Base-by-base conservation (phyloP, 2,329 filamentous ascomycete species). In the Lasiodiplodia citricola region DNA sequence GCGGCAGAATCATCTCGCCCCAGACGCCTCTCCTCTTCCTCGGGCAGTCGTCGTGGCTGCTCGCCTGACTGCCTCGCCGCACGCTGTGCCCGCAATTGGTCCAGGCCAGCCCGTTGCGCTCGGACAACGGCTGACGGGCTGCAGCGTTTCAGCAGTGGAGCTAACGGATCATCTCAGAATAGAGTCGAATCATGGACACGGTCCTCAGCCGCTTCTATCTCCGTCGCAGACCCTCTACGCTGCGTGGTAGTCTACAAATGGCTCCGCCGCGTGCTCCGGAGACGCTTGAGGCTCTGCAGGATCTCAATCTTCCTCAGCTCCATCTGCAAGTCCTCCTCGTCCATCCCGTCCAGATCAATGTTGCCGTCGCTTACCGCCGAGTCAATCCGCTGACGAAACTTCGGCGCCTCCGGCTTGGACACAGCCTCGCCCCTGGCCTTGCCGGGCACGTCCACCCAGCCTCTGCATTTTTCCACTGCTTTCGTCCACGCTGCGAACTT, bases 391-490 rank as follows among this genome's bases (percentile, higher is more conserved):
- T 52, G 44, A 28, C 60, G 44, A 47, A 64, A 52, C 21, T 13
- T 52, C 47, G 60, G 51, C n/a, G 28, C 47, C 60, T 66, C 63
- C 18, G 50, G 63, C 63, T 28, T 56, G 63, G 38, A 37, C 14
- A 28, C 4, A n/a, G 50, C 25, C 28, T 51, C 58, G 44, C 50
- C 58, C 58, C 51, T 51, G 31, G 63, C 31, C 63, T 47, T 57
- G 35, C 64, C 74, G 14, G 75, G 73, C 25, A 75, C 73, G 10
- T 78, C 77, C 47, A 84, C 74, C 91, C 91, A 93, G 21, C 91
- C 91, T 75, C 84, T 87, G 71, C 87, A 89, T 90, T 92, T 93
- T 76, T 90, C 82, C 38, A 93, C 91, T 1, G 91, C 91, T 79
- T 90, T 89, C 72, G 88, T 85, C 91, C 91, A 93, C 69, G 86